Percentiles rank a stretch among this genome's conserved stretches.
phyloP scores from a whole-genome alignment of 345 rosid species.

The Lumnitzera racemosa region DNA sequence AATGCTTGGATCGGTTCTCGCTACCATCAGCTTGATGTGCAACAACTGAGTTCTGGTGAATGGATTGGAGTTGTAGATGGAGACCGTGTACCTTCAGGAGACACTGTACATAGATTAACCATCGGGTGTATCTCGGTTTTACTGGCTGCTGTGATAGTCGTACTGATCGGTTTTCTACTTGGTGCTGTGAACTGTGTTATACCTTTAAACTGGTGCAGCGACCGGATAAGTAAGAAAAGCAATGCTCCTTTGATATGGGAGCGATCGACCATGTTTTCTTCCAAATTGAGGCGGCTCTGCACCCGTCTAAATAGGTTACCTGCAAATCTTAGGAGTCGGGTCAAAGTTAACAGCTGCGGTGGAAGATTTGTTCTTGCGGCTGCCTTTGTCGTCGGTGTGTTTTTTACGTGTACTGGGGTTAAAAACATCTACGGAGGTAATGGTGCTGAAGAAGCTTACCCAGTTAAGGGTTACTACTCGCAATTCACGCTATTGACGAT shows the following conservation, averaged over 20 bases:
- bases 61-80: conserved; percentile 89
- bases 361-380: conserved; percentile 50
- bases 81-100: conserved; percentile 80
- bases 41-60: conserved; percentile 66
- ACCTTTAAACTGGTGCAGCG: conserved; percentile 75
- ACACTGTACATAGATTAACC: conserved; percentile 37
- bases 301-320: conserved; percentile 67
- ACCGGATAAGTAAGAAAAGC: conserved; percentile 55
- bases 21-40: conserved; percentile 75
- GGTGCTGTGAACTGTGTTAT: conserved; percentile 77
- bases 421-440: conserved; percentile 67
- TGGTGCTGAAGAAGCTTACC: conserved; percentile 69
- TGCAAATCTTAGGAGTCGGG: conserved; percentile 45
- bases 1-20: conserved; percentile 88
- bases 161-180: conserved; percentile 53
- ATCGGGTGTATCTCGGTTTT: conserved; percentile 68
- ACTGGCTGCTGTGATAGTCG: conserved; percentile 38
- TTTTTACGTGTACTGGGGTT: conserved; percentile 45
- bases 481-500: conserved; percentile 86
- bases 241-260: conserved; percentile 45
- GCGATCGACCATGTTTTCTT: conserved; percentile 41
- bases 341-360: conserved; percentile 36
- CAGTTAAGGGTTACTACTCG: conserved; percentile 58
- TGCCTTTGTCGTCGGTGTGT: conserved; percentile 40
- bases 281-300: conserved; percentile 56